Percentiles rank a stretch among this genome's conserved stretches.
Evolutionary conservation across 179 eudicot species (phyloP).

Genomic region (Heliamphora pulchella): DNA sequence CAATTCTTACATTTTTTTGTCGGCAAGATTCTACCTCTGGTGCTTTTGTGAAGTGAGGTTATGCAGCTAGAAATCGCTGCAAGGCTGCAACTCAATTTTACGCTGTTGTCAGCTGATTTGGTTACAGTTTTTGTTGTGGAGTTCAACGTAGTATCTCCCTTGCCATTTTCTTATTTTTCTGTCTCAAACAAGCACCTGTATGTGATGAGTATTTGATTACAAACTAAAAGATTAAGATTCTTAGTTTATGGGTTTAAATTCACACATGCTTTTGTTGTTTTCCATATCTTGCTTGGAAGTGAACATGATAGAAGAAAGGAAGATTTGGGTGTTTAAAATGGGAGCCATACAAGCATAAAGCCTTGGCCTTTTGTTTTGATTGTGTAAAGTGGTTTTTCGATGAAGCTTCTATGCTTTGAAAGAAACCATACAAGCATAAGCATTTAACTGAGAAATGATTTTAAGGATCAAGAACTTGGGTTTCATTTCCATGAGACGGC

Average conservation of each 20-base stretch:
- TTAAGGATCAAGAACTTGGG: no score
- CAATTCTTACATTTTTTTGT: background rate
- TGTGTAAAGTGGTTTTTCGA: background rate
- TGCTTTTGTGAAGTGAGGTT: background rate
- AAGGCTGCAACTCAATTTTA: no score
- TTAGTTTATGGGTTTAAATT: background rate
- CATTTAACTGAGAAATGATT: no score
- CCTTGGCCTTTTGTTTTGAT: no score
- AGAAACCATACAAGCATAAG: background rate
- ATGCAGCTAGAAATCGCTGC: background rate
- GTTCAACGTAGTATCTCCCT: background rate
- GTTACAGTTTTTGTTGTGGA: background rate
- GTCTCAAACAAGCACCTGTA: background rate
- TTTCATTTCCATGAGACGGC: background rate
- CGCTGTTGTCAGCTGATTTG: no score
- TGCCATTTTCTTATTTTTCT: background rate
- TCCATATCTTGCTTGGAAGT: no score
- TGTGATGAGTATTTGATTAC: background rate
- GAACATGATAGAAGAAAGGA: no score
- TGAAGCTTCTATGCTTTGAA: background rate
- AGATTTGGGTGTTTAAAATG: no score
- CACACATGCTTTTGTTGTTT: no score
- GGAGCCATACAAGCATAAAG: no score
- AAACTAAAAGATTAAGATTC: background rate
- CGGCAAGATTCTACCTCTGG: background rate